These are phyloP conservation scores for Cladosporium halotolerans DNA, from an alignment of 2,329 filamentous ascomycete species.

Conservation along the genomic window DNA sequence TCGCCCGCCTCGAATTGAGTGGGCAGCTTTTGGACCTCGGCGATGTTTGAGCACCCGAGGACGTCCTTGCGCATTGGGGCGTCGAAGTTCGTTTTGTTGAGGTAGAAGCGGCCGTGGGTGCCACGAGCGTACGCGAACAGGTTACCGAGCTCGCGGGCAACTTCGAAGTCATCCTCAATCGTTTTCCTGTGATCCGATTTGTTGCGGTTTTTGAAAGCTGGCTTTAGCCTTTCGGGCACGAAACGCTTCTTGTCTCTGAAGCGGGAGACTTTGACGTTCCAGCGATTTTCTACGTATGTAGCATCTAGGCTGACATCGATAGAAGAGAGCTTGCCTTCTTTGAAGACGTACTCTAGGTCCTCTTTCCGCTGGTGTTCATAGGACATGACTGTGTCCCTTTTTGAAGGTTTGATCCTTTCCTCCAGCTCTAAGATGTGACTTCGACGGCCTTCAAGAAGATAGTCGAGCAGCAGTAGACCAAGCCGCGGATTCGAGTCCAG, in stretches of 20 bases:
- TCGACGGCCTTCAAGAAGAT: conserved; percentile 16
- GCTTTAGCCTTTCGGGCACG: conserved; percentile 4
- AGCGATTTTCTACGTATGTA: conserved; percentile 11
- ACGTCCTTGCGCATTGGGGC: conserved; percentile 15
- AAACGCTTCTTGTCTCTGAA: conserved; percentile 1
- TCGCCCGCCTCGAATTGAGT: conserved; percentile 12
- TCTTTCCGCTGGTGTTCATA: neutral
- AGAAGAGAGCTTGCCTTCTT: neutral
- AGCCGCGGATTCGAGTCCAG: conserved; percentile 14
- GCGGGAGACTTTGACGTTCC: conserved; percentile 11
- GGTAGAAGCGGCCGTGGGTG: conserved; percentile 10
- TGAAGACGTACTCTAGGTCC: neutral
- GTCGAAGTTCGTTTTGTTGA: conserved; percentile 9
- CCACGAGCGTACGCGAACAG: conserved; percentile 14
- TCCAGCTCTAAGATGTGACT: conserved; percentile 15
- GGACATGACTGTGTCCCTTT: conserved; percentile 4
- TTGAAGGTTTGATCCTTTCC: neutral
- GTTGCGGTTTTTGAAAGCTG: conserved; percentile 3
- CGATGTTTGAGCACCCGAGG: conserved; percentile 3
- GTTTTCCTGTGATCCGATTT: neutral
- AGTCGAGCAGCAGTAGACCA: conserved; percentile 19
- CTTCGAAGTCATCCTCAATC: conserved; percentile 11
- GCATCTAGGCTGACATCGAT: neutral
- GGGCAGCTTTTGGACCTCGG: conserved; percentile 7
- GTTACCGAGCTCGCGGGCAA: conserved; percentile 14